phyloP scores from a whole-genome alignment of 2,329 filamentous ascomycete species.

The Pyricularia sp. region DNA sequence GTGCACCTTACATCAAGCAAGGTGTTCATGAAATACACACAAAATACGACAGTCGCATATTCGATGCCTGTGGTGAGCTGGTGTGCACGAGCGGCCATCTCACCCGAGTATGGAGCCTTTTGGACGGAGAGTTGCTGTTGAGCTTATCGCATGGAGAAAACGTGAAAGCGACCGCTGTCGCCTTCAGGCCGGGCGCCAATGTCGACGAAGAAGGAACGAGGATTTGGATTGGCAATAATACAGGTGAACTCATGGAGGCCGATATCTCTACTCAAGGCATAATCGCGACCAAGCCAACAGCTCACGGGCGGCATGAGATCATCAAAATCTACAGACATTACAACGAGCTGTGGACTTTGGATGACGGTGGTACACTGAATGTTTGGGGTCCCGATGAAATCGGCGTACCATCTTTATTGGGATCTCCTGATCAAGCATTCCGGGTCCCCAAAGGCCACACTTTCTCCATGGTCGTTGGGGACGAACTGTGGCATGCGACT shows the following conservation, averaged over 20 bases:
- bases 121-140: conserved; percentile 73
- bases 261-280: conserved; percentile 69
- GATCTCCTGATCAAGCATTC: conserved; percentile 63
- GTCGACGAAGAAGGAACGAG: conserved; percentile 72
- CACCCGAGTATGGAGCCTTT: conserved; percentile 80
- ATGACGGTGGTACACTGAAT: conserved; percentile 77
- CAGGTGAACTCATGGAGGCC: conserved; percentile 81
- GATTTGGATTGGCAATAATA: conserved; percentile 84
- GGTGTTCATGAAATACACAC: conserved; percentile 69
- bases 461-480: conserved; percentile 80
- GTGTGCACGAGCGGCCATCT: conserved; percentile 81
- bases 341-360: conserved; percentile 88
- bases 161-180: conserved; percentile 68
- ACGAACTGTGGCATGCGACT: conserved; percentile 77
- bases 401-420: conserved; percentile 64
- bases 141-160: conserved; percentile 79
- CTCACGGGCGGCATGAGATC: conserved; percentile 72
- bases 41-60: conserved; percentile 76
- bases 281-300: conserved; percentile 55
- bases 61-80: conserved; percentile 81
- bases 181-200: conserved; percentile 74
- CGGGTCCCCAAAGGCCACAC: conserved; percentile 73
- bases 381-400: conserved; percentile 74
- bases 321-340: conserved; percentile 78
- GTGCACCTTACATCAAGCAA: conserved; percentile 65